These are phyloP conservation scores for Yamadazyma ubonensis DNA, from an alignment of 805 yeast genomes.

Conservation along the genomic window DNA sequence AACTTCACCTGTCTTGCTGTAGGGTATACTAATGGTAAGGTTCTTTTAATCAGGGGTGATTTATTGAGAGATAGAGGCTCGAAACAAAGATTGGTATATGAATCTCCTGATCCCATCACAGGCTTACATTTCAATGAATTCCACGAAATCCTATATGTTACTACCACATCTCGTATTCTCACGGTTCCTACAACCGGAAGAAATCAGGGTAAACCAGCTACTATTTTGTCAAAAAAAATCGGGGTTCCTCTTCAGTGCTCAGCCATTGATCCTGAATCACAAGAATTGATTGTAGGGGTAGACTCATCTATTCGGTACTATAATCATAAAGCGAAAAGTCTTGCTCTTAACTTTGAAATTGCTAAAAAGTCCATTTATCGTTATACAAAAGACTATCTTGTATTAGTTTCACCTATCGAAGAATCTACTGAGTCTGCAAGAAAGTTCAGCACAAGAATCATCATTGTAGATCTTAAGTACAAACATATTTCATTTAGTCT, in stretches of 20 bases:
- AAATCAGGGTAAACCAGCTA: constrained; percentile 62
- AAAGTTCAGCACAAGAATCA: constrained; percentile 49
- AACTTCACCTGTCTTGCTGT: constrained; percentile 66
- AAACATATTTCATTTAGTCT: constrained; percentile 69
- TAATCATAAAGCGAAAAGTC: constrained; percentile 52
- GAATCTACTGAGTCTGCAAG: constrained; percentile 15
- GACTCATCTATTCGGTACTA: constrained; percentile 65
- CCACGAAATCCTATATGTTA: constrained; percentile 56
- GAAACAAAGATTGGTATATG: constrained; percentile 76
- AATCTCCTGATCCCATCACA: constrained; percentile 77
- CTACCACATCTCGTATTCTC: constrained; percentile 71
- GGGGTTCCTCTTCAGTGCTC: constrained; percentile 55
- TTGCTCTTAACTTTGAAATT: constrained; percentile 54
- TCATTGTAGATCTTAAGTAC: constrained; percentile 68
- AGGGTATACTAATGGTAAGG: constrained; percentile 84
- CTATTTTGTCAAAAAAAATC: constrained; percentile 41
- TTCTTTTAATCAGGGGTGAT: constrained; percentile 83
- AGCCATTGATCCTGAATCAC: constrained; percentile 39
- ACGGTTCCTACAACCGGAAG: constrained; percentile 77
- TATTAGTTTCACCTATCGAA: constrained; percentile 54
- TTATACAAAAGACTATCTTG: constrained; percentile 50
- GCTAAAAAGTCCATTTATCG: constrained; percentile 53
- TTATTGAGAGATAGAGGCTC: constrained; percentile 85
- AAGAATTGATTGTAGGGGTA: constrained; percentile 63
- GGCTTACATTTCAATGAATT: constrained; percentile 61